Evolutionary conservation across 176 grass and related monocot genomes (phyloP), one percentile per base, ranked within the genome.

Genomic region (Musa schizocarpa): DNA sequence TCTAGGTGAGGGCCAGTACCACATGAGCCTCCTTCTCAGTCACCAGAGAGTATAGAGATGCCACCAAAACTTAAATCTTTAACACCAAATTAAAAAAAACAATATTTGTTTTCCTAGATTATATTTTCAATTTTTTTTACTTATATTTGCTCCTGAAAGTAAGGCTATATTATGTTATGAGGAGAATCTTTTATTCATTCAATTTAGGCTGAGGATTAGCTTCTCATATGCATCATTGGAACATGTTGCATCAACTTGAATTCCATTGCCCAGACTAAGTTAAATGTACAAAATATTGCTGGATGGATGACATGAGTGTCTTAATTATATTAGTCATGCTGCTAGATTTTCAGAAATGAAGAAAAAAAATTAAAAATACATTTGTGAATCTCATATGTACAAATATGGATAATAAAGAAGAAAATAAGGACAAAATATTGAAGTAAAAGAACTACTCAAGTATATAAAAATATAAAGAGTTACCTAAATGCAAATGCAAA

Each of bases 401-500:
- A 11, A 22, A 11, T 70, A 8, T 50, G 50, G 11, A 50, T 51
- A 50, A 70, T 11, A 48, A 50, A 43, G 49, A 49, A 70, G 17
- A 14, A 48, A n/a, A 70, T 7, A 51, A 79, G 21, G 72, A 83
- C 87, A 82, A 53, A 92, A 89, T 89, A 96, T 92, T 14, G 89
- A 92, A 21, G 92, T 89, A 76, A 92, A 50, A 19, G 10, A 51
- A 50, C 13, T 11, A 51, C 52, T 14, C 1, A 21, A 52, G 43
- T 51, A 70, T n/a, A 13, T 21, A 96, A 51, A 5, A 54, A 48
- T 51, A 76, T 65, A 26, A 73, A 70, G 58, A 78, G 77, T 92
- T 84, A 95, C 96, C 96, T 92, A 82, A 99, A 99, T 83, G 91
- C 91, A 83, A 99, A 99, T 59, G 96, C 96, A 57, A 99, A 99